phyloP scores from a whole-genome alignment of 140 eudicot genomes.

The Erigeron philadelphicus region DNA sequence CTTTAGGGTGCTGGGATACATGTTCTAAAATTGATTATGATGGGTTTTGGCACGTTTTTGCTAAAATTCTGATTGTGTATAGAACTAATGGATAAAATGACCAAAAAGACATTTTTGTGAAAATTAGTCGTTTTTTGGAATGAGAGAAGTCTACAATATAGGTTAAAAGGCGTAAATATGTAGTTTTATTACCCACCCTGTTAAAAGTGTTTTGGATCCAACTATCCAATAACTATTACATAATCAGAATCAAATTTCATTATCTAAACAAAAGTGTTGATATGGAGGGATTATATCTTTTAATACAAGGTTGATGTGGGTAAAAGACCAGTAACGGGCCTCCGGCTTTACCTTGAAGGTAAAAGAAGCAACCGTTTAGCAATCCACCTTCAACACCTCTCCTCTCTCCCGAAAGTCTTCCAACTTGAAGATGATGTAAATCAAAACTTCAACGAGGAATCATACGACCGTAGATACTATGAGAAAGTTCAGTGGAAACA shows the following conservation, averaged over 20 bases:
- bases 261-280: neutral
- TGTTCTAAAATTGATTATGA: too few relatives aligned
- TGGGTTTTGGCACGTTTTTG: too few relatives aligned
- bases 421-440: constrained; percentile 61
- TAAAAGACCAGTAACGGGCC: constrained; percentile 92
- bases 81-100: too few relatives aligned
- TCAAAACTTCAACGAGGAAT: constrained; percentile 43
- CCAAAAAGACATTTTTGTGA: too few relatives aligned
- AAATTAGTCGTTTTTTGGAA: too few relatives aligned
- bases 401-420: constrained; percentile 81
- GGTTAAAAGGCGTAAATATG: too few relatives aligned
- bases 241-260: too few relatives aligned
- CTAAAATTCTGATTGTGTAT: too few relatives aligned
- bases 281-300: neutral
- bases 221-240: too few relatives aligned
- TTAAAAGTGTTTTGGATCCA: too few relatives aligned
- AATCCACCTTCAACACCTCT: constrained; percentile 89
- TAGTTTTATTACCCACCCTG: too few relatives aligned
- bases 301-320: constrained; percentile 86
- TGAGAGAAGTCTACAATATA: too few relatives aligned
- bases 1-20: neutral
- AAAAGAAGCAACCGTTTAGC: constrained; percentile 87
- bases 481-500: constrained; percentile 96
- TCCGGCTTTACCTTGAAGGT: constrained; percentile 87
- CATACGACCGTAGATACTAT: constrained; percentile 66